A percentile compares a stretch with the other conserved stretches of the same genome.
Conservation (phyloP, 2,329 filamentous ascomycete species). For the Dothistroma pini region DNA sequence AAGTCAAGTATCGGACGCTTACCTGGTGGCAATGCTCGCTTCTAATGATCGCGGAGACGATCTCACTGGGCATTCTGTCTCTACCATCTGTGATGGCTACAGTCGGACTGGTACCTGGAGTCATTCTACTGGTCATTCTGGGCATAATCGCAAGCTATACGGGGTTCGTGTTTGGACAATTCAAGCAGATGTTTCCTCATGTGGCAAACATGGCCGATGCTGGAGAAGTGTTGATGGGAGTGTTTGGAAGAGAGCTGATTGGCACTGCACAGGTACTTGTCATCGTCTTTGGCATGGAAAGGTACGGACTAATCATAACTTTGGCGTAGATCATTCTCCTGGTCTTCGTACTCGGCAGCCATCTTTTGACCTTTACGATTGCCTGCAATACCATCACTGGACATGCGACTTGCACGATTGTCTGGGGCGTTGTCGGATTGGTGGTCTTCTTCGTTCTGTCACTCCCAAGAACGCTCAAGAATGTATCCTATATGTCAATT, state of each 20-base stretch:
- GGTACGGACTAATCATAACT: slow-evolving; percentile 6
- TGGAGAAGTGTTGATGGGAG: slow-evolving; percentile 58
- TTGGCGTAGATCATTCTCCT: slow-evolving; percentile 6
- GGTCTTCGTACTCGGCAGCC: slow-evolving; percentile 65
- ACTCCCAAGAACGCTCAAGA: slow-evolving; percentile 60
- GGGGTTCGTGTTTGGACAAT: slow-evolving; percentile 57
- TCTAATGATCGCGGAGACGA: slow-evolving; percentile 55
- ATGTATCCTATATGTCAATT: slow-evolving; percentile 61
- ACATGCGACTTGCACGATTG: slow-evolving; percentile 60
- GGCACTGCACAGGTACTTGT: slow-evolving; percentile 64
- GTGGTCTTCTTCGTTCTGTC: slow-evolving; percentile 57
- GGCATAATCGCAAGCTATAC: slow-evolving; percentile 58
- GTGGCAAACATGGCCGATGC: slow-evolving; percentile 61
- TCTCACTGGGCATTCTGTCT: slow-evolving; percentile 57
- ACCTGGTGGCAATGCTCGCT: slow-evolving; percentile 43
- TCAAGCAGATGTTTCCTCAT: slow-evolving; percentile 52
- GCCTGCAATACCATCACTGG: slow-evolving; percentile 63
- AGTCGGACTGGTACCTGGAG: slow-evolving; percentile 52
- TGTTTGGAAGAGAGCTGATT: slow-evolving; percentile 59
- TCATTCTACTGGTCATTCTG: slow-evolving; percentile 52
- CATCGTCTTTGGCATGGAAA: slow-evolving; percentile 13
- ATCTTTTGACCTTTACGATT: slow-evolving; percentile 66
- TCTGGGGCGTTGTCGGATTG: slow-evolving; percentile 59
- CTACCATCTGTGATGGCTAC: slow-evolving; percentile 51
- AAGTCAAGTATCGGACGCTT: slow-evolving; percentile 51